These are phyloP conservation scores for Alternaria angustiovoidea DNA, from an alignment of 2,329 filamentous ascomycete genomes.

Conservation along the genomic window DNA sequence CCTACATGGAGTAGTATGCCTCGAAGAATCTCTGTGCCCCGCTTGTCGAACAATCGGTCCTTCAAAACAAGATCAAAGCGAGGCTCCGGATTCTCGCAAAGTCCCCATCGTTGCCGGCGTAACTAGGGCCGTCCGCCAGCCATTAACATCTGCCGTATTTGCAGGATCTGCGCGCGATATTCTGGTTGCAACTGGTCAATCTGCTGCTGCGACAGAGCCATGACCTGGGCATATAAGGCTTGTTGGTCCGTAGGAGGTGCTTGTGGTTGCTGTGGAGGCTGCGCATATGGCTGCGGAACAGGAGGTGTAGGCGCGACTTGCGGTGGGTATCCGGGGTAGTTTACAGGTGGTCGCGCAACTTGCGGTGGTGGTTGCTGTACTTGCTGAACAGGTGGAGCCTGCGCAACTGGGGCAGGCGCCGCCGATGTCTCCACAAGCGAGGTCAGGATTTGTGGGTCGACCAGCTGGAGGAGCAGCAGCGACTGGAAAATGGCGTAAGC, in stretches of 20 bases:
- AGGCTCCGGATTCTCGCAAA: background rate
- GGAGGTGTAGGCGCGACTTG: conserved; percentile 61
- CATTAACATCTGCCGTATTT: conserved; percentile 71
- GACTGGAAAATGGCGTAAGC: conserved; percentile 96
- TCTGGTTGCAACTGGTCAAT: conserved; percentile 80
- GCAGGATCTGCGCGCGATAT: conserved; percentile 80
- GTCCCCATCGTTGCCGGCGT: background rate
- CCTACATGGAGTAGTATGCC: conserved; percentile 2
- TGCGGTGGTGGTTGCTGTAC: conserved; percentile 47
- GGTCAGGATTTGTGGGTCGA: conserved; percentile 82
- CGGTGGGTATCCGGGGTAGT: conserved; percentile 50
- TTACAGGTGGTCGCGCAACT: conserved; percentile 41
- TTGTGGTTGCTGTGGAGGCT: conserved; percentile 47
- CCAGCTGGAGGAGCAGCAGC: conserved; percentile 88
- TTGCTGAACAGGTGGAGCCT: conserved; percentile 51
- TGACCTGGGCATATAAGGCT: conserved; percentile 79
- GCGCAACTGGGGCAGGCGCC: conserved; percentile 41
- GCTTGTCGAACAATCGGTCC: background rate
- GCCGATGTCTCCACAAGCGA: conserved; percentile 73
- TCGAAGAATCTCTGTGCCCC: background rate
- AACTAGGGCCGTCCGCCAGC: conserved; percentile 28
- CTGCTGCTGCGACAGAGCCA: conserved; percentile 79
- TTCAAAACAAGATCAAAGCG: background rate
- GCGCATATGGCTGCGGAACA: conserved; percentile 55
- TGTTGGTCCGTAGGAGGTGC: conserved; percentile 60